Percentiles rank a stretch among this genome's conserved stretches.
Evolutionary conservation across 2,329 filamentous ascomycete species (phyloP).

Genomic region (Fusarium sororula): DNA sequence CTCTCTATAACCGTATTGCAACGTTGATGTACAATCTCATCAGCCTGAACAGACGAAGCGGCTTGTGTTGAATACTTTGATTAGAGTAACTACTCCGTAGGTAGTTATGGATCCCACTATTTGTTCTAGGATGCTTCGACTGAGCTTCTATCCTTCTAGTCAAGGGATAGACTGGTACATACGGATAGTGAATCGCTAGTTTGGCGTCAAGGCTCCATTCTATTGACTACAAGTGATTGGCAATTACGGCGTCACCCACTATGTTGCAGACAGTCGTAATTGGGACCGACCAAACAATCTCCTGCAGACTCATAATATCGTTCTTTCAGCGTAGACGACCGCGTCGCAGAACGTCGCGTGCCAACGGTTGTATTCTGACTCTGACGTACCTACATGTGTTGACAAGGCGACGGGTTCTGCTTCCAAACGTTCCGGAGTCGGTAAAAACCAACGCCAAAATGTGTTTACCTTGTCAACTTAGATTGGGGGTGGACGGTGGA

Average conservation of each 20-base stretch:
- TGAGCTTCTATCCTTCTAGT: slow-evolving; percentile 12
- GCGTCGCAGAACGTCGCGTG: not conserved
- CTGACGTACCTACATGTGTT: not conserved
- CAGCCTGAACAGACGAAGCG: not conserved
- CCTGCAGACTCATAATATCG: not conserved
- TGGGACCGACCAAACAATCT: slow-evolving; percentile 14
- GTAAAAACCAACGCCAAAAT: not conserved
- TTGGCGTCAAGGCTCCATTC: slow-evolving; percentile 6
- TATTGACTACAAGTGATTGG: slow-evolving; percentile 8
- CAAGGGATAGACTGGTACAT: not conserved
- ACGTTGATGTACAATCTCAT: not conserved
- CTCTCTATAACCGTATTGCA: not conserved
- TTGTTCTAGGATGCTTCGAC: slow-evolving; percentile 28
- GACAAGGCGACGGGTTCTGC: not conserved
- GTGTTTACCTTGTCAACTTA: not conserved
- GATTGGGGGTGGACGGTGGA: slow-evolving; percentile 16
- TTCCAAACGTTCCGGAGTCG: not conserved
- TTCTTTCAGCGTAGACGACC: not conserved
- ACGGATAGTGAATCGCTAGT: slow-evolving; percentile 14
- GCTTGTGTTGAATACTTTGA: not conserved
- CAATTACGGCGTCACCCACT: slow-evolving; percentile 20
- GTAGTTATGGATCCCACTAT: not conserved
- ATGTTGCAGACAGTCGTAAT: slow-evolving; percentile 8
- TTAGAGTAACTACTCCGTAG: not conserved
- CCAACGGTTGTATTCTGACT: not conserved